Base-by-base conservation (phyloP, 345 rosid genomes). In the Aquilaria sinensis region DNA sequence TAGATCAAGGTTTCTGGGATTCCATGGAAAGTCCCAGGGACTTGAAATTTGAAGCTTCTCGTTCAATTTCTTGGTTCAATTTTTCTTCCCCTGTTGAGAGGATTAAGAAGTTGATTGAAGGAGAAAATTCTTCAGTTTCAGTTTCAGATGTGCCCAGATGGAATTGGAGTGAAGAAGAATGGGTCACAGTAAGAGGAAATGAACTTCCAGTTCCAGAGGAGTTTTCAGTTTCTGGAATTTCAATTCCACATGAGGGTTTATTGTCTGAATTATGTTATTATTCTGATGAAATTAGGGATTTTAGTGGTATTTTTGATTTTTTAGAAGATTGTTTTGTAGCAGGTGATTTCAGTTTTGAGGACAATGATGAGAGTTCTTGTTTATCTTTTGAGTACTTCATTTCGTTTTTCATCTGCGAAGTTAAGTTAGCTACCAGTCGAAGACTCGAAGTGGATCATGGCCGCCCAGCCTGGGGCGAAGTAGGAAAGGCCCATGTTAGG, bases 151-250 rank as follows among this genome's bases (percentile, higher is more conserved):
- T 89, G 45, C 58, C 62, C 71, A 7, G 60, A 16, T 16, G 23
- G 23, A 16, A 16, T 0, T 16, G 23, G 23, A 16, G 23, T 16
- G 23, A 16, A 16, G 78, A 71, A 10, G 89, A 75, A 31, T 92
- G 98, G 98, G 66, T 87, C 51, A 80, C 88, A 46, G 83, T 92
- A 2, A 85, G 98, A 74, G 71, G 80, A 59, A 73, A 58, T 54
- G 73, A 9, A 37, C 32, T n/a, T 13, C 79, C 68, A 30, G 81
- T 78, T 64, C 47, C 10, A 16, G 23, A 16, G 23, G 23, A 16
- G 23, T 16, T 16, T 16, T 16, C 23, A 16, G 23, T 16, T 16
- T 16, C 23, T 8, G 75, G 65, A 73, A 77, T 16, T 16, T 16
- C 23, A 16, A 16, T 16, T 16, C 23, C 23, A 16, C 23, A 16